Conservation (phyloP, 257 asterid species). For the Fraxinus quadrangulata region DNA sequence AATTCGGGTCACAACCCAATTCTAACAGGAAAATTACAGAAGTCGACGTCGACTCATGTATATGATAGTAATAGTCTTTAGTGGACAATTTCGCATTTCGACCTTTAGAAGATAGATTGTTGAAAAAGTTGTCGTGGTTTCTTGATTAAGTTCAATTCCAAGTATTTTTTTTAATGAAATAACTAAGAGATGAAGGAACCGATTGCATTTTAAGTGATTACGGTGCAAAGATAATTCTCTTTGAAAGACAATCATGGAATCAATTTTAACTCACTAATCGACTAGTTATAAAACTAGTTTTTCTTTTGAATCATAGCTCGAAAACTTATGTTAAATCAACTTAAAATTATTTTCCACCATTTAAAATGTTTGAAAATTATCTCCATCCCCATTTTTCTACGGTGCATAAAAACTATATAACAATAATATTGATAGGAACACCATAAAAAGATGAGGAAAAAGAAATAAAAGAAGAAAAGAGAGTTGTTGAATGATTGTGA, state of each 20-base stretch:
- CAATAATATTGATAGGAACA: not conserved
- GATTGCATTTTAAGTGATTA: not conserved
- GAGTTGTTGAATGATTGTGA: slow-evolving; percentile 27
- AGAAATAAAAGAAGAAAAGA: slow-evolving; percentile 9
- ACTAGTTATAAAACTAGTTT: not conserved
- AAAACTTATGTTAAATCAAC: slow-evolving; percentile 12
- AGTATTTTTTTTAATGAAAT: not conserved
- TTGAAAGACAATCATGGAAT: not conserved
- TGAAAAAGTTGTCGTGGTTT: not conserved
- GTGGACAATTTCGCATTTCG: too few relatives aligned
- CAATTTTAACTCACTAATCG: not conserved
- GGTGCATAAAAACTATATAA: not conserved
- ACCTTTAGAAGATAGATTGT: too few relatives aligned
- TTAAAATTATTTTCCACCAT: slow-evolving; percentile 26
- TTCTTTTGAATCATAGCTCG: not conserved
- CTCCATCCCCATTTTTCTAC: slow-evolving; percentile 5
- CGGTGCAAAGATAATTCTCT: not conserved
- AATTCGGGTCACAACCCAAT: too few relatives aligned
- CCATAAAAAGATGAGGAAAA: not conserved
- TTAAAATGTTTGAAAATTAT: slow-evolving; percentile 19
- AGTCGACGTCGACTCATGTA: too few relatives aligned
- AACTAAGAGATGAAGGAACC: not conserved
- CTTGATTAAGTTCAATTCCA: not conserved
- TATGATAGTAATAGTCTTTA: too few relatives aligned
- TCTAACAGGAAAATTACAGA: too few relatives aligned